Evolutionary conservation across 805 yeast species (phyloP).

Genomic region (Torulaspora franciscae): DNA sequence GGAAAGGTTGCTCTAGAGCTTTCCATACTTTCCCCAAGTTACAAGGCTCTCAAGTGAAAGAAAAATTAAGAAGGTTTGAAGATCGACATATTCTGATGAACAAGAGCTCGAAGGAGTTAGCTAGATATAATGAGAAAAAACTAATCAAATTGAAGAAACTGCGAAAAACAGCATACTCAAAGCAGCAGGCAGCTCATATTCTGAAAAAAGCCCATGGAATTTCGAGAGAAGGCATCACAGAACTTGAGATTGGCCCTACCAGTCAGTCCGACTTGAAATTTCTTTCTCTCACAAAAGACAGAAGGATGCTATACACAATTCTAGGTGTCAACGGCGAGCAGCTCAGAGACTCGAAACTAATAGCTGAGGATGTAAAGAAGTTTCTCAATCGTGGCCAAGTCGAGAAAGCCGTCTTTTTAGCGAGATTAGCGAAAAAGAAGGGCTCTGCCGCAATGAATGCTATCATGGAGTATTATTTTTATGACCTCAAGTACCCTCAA

Average conservation of each 20-base stretch:
- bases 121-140: constrained; percentile 15
- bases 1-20: constrained; percentile 1
- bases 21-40: constrained; percentile 5
- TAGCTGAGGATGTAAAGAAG: constrained; percentile 49
- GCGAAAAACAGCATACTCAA: constrained; percentile 28
- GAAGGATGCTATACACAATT: constrained; percentile 46
- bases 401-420: constrained; percentile 50
- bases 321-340: constrained; percentile 58
- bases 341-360: constrained; percentile 51
- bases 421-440: constrained; percentile 43
- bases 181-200: constrained; percentile 27
- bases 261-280: constrained; percentile 35
- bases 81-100: constrained; percentile 12
- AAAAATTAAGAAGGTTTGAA: constrained; percentile 18
- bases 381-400: constrained; percentile 48
- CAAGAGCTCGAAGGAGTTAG: constrained; percentile 22
- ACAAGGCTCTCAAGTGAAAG: constrained; percentile 19
- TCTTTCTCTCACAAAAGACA: constrained; percentile 37
- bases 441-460: constrained; percentile 62
- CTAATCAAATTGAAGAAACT: constrained; percentile 14
- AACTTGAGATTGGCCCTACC: constrained; percentile 36
- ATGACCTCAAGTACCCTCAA: constrained; percentile 38
- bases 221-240: constrained; percentile 21
- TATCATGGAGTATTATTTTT: constrained; percentile 48
- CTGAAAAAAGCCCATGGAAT: constrained; percentile 17